Percentiles rank a stretch among this genome's conserved stretches.
Conservation (phyloP, 345 rosid species). For the Anastatica hierochuntica region DNA sequence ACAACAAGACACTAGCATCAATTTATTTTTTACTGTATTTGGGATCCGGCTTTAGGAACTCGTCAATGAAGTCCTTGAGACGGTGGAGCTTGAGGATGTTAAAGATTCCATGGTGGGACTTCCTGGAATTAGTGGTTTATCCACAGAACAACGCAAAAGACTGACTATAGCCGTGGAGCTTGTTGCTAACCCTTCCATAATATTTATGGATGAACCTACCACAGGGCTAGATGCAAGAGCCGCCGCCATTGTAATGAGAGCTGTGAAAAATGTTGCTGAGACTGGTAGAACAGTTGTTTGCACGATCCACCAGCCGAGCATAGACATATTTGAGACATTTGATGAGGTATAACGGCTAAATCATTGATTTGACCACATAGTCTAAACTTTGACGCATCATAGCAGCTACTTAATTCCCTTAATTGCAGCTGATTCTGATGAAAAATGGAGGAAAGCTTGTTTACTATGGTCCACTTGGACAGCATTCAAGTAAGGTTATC, state of each 20-base stretch:
- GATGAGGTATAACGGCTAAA: conserved; percentile 37
- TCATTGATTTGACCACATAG: too few relatives aligned
- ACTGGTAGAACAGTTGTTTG: conserved; percentile 48
- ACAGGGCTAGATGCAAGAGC: conserved; percentile 49
- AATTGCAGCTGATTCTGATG: conserved; percentile 33
- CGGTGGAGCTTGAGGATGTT: conserved; percentile 37
- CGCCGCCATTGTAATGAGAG: conserved; percentile 47
- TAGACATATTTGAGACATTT: conserved; percentile 39
- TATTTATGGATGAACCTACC: conserved; percentile 51
- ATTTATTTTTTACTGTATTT: neutral
- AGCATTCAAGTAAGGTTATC: conserved; percentile 31
- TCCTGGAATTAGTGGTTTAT: conserved; percentile 31
- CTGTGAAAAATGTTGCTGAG: conserved; percentile 37
- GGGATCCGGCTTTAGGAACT: conserved; percentile 24
- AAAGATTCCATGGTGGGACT: conserved; percentile 39
- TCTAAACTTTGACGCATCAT: neutral
- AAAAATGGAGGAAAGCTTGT: conserved; percentile 33
- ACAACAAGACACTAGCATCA: neutral
- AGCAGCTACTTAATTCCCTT: neutral
- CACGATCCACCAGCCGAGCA: conserved; percentile 50
- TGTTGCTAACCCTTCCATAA: conserved; percentile 42
- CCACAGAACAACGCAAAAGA: conserved; percentile 44
- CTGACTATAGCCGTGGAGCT: conserved; percentile 49
- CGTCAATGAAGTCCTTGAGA: conserved; percentile 33
- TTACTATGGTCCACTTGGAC: conserved; percentile 33